A percentile compares a stretch with the other conserved stretches of the same genome.
phyloP scores from a whole-genome alignment of 345 rosid species.

The Erysimum cheiranthoides region DNA sequence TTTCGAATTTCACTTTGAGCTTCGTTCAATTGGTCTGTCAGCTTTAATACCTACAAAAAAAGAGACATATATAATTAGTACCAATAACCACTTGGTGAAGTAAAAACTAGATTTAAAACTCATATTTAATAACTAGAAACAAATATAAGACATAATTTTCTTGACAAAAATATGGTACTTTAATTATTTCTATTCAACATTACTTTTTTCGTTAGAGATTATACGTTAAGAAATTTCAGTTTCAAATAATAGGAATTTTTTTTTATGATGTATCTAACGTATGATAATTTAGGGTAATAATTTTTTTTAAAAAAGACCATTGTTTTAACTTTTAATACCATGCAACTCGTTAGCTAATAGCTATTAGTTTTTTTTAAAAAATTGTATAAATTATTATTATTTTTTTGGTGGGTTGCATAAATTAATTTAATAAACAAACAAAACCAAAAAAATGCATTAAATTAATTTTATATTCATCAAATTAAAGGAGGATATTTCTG shows the following conservation, averaged over 20 bases:
- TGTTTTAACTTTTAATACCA: too few relatives aligned
- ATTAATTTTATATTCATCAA: background rate
- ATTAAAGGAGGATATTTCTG: constrained; percentile 15
- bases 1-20: constrained; percentile 62
- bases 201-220: background rate
- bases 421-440: too few relatives aligned
- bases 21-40: constrained; percentile 56
- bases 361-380: too few relatives aligned
- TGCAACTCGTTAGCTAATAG: too few relatives aligned
- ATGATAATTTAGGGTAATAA: too few relatives aligned
- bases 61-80: background rate
- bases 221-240: background rate
- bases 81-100: background rate
- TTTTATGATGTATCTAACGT: too few relatives aligned
- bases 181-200: background rate
- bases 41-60: constrained; percentile 56
- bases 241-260: too few relatives aligned
- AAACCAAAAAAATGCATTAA: background rate
- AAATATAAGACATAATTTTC: background rate
- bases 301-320: too few relatives aligned
- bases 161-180: background rate
- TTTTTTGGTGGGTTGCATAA: too few relatives aligned
- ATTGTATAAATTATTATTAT: too few relatives aligned
- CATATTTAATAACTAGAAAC: constrained; percentile 14
- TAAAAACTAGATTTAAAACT: background rate